A percentile compares a stretch with the other conserved stretches of the same genome.
These are phyloP conservation scores for Stagonosporopsis vannaccii DNA, from an alignment of 2,329 filamentous ascomycete species.

Conservation along the genomic window DNA sequence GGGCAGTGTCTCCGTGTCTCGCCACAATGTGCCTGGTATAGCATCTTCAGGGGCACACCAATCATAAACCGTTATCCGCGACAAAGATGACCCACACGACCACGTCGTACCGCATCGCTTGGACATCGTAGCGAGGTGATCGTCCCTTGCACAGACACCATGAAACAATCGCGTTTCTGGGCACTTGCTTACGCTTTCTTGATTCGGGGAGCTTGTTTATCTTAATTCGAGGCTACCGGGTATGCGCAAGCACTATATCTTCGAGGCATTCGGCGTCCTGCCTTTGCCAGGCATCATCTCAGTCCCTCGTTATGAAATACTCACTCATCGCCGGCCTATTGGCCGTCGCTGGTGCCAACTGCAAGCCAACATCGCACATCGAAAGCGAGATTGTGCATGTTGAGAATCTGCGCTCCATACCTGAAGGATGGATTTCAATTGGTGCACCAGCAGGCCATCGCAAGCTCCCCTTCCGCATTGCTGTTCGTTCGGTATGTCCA, in stretches of 20 bases:
- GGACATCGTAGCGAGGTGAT: constrained; percentile 10
- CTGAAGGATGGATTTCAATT: constrained; percentile 47
- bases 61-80: constrained; percentile 2
- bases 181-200: constrained; percentile 24
- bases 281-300: background rate
- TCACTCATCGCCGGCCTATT: constrained; percentile 43
- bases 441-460: constrained; percentile 40
- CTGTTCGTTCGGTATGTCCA: constrained; percentile 46
- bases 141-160: constrained; percentile 17
- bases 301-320: constrained; percentile 35
- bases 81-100: constrained; percentile 11
- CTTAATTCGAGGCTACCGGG: constrained; percentile 11
- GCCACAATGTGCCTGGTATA: constrained; percentile 7
- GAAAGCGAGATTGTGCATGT: constrained; percentile 36
- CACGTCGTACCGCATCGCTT: constrained; percentile 18
- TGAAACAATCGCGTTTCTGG: constrained; percentile 15
- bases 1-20: constrained; percentile 2
- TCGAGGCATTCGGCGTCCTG: background rate
- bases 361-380: constrained; percentile 36
- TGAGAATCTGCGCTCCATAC: constrained; percentile 42
- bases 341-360: constrained; percentile 40
- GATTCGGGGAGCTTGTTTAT: constrained; percentile 29
- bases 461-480: constrained; percentile 50
- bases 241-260: constrained; percentile 13
- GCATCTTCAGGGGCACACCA: constrained; percentile 11